Percentiles rank a stretch among this genome's conserved stretches.
Evolutionary conservation across 345 rosid species (phyloP).

Genomic region (Citropsis articulata): DNA sequence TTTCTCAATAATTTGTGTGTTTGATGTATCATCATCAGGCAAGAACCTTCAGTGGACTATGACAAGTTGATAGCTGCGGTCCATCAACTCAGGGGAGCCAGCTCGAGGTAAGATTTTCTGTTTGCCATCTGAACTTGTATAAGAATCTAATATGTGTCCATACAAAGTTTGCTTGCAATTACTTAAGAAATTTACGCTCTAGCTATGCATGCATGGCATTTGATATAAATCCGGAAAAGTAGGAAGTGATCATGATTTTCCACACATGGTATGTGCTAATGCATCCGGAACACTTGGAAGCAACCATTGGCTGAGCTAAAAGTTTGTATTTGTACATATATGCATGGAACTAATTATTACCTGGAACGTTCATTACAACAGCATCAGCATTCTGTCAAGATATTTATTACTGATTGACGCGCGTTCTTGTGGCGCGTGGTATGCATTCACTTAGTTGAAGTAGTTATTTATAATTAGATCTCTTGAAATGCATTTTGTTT

Average conservation of each 20-base stretch:
- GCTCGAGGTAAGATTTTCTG: slow-evolving; percentile 2
- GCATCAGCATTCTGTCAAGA: background rate
- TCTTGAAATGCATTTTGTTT: background rate
- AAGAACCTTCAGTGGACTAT: slow-evolving; percentile 20
- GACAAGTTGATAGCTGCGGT: background rate
- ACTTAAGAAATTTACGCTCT: background rate
- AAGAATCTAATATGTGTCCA: background rate
- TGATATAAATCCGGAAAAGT: background rate
- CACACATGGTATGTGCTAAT: background rate
- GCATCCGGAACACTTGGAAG: background rate
- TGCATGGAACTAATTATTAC: background rate
- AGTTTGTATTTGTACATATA: background rate
- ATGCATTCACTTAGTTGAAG: background rate
- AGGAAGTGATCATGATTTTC: background rate
- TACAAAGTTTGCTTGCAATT: background rate
- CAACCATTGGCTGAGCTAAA: background rate
- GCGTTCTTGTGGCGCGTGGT: background rate
- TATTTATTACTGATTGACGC: background rate
- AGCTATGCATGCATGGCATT: background rate
- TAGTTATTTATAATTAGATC: background rate
- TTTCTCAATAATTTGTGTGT: background rate
- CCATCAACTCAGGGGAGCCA: slow-evolving; percentile 23
- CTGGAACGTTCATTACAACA: background rate
- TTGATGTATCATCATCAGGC: slow-evolving; percentile 17
- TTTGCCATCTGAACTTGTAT: background rate